phyloP scores from a whole-genome alignment of 768 basidiomycete species.

The Boletus barrowsii region DNA sequence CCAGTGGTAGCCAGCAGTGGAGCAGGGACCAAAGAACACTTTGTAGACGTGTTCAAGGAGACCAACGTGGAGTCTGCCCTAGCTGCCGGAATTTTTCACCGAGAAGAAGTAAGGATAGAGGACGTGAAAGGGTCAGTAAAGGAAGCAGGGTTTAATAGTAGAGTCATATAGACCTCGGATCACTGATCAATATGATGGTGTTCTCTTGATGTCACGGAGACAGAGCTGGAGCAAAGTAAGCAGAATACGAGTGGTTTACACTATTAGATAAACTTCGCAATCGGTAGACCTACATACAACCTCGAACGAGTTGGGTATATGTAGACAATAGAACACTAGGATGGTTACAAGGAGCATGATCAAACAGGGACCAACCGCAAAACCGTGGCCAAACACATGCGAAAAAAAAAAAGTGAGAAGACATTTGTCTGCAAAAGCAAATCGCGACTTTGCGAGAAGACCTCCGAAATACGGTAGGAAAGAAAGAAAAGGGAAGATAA shows the following conservation, averaged over 20 bases:
- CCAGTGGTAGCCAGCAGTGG: slow-evolving; percentile 96
- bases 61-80: slow-evolving; percentile 88
- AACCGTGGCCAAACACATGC: slow-evolving; percentile 1
- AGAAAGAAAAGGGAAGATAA: slow-evolving; percentile 2
- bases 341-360: slow-evolving; percentile 33
- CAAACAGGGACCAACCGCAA: slow-evolving; percentile 11
- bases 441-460: slow-evolving; percentile 4
- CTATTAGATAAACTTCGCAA: slow-evolving; percentile 29
- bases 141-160: slow-evolving; percentile 48
- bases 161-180: slow-evolving; percentile 21
- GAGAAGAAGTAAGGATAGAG: slow-evolving; percentile 78
- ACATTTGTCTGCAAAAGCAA: not conserved
- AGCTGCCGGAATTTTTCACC: slow-evolving; percentile 96
- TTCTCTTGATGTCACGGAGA: no score
- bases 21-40: slow-evolving; percentile 80
- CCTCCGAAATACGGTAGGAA: slow-evolving; percentile 7
- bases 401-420: not conserved
- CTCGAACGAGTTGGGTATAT: slow-evolving; percentile 29
- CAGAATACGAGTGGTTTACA: slow-evolving; percentile 25
- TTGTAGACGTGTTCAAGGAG: slow-evolving; percentile 78
- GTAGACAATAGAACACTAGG: slow-evolving; percentile 30
- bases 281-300: slow-evolving; percentile 34
- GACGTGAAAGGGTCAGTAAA: slow-evolving; percentile 69
- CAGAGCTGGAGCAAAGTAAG: not conserved
- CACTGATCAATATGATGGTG: not conserved